Evolutionary conservation across 1,284 basidiomycete species (phyloP), one percentile per base, ranked within the genome.

Genomic region (Ceratobasidium sp.): DNA sequence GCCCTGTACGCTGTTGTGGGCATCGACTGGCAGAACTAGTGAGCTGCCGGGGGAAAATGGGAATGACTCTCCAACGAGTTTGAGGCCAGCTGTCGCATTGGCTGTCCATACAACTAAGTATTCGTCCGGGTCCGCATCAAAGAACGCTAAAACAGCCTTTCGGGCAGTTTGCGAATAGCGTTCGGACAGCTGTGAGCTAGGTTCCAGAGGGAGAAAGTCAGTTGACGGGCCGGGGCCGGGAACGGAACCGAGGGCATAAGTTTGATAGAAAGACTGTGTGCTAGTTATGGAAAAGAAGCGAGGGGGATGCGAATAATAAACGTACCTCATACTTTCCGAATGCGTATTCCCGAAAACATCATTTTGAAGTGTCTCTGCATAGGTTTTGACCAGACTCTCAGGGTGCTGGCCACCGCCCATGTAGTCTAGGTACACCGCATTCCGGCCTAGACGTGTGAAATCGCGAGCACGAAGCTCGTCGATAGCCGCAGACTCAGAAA

Each of bases 1-100:
- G 8, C 93, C 93, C 76, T 94, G 90, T 14, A 95, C 88, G 76
- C 91, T 93, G 78, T 94, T 95, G 79, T 94, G 93, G 13, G 91
- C 89, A 79, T 94, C 91, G 13, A 85, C 84, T 16, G 89, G 85
- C 59, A 94, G 86, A 57, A 93, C 84, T 77, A 88, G 89, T 46
- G 79, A 81, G 58, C 88, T 87, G 11, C 82, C 84, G 50, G 82
- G 80, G 38, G 81, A 80, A 78, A 93, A 95, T 0, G 90, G 89
- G 78, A 89, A 95, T 0, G 91, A 85, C 79, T 95, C 92, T 46
- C 91, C 93, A 43, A 95, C 86, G 63, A 94, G 85, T 78, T 93
- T 94, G 75, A 95, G 83, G 0, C 91, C 91, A 8, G 85, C 90
- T 1, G 90, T 91, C 7, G 93, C 90, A 77, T 94, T 94, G 7